A percentile compares a stretch with the other conserved stretches of the same genome.
phyloP scores from a whole-genome alignment of 2,329 filamentous ascomycete species.

The Thielaviopsis musarum region DNA sequence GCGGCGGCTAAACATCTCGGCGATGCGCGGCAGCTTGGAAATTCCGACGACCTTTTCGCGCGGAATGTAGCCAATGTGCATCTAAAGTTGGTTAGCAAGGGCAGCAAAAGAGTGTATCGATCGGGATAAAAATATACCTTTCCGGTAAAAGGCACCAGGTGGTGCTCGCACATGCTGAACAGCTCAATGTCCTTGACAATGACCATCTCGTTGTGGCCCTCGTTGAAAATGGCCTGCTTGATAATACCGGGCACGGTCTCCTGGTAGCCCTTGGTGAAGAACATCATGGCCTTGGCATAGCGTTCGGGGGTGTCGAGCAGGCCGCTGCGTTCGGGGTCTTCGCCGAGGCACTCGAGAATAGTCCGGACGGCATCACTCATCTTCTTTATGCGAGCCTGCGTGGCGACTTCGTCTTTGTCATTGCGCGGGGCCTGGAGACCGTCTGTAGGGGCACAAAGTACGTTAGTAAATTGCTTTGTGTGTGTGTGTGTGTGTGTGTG shows the following conservation, averaged over 20 bases:
- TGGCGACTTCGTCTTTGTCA: constrained; percentile 9
- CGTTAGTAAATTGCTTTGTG: background rate
- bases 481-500: background rate
- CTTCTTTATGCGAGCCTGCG: constrained; percentile 31
- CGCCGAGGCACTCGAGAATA: constrained; percentile 51
- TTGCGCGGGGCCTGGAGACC: constrained; percentile 4
- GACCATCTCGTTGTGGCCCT: constrained; percentile 92
- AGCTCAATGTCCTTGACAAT: constrained; percentile 97
- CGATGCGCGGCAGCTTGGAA: constrained; percentile 87
- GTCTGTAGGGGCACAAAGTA: background rate
- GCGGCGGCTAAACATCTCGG: constrained; percentile 87
- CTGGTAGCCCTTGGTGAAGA: constrained; percentile 93
- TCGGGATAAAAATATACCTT: constrained; percentile 41
- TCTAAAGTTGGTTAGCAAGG: constrained; percentile 31
- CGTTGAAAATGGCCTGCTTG: constrained; percentile 87
- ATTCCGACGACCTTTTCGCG: constrained; percentile 81
- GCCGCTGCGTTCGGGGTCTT: constrained; percentile 49
- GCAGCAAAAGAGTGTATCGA: background rate
- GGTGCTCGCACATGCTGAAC: constrained; percentile 89
- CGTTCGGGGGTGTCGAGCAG: constrained; percentile 57
- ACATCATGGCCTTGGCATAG: constrained; percentile 90
- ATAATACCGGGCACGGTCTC: constrained; percentile 84
- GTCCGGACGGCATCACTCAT: constrained; percentile 47
- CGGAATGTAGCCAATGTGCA: constrained; percentile 98
- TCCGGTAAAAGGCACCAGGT: constrained; percentile 88